Percentiles rank a stretch among this genome's conserved stretches.
phyloP scores from a whole-genome alignment of 176 grass and related monocot species.

The Carex kokanica region DNA sequence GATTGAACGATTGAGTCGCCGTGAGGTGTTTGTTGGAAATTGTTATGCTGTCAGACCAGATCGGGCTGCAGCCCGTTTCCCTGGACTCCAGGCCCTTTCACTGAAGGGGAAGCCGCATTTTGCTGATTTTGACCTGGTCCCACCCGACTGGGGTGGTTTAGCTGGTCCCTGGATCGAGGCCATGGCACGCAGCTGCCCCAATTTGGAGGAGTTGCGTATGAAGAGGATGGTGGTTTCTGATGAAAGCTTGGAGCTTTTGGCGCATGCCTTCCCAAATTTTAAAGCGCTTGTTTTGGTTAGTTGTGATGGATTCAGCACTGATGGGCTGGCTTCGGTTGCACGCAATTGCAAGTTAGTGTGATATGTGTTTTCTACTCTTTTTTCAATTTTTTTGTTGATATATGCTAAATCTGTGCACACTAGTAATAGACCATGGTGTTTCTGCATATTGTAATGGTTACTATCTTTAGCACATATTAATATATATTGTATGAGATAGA shows the following conservation, averaged over 20 bases:
- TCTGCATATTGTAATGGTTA: not conserved
- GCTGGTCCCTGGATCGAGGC: conserved; percentile 55
- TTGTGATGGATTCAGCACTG: conserved; percentile 78
- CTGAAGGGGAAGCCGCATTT: conserved; percentile 80
- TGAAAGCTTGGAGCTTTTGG: conserved; percentile 59
- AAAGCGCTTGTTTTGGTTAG: conserved; percentile 67
- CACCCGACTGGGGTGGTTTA: conserved; percentile 42
- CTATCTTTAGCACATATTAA: not conserved
- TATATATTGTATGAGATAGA: not conserved
- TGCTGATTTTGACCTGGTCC: conserved; percentile 54
- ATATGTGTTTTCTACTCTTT: too few relatives aligned
- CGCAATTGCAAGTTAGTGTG: conserved; percentile 62
- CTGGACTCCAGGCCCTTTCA: conserved; percentile 36
- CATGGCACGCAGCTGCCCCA: conserved; percentile 32
- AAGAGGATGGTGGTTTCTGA: conserved; percentile 79
- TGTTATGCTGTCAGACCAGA: conserved; percentile 60
- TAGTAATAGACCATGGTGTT: not conserved
- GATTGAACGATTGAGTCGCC: conserved; percentile 46
- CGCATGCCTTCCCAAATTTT: conserved; percentile 66
- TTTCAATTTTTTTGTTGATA: not conserved
- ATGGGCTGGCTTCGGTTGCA: conserved; percentile 58
- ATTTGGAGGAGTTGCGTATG: conserved; percentile 54
- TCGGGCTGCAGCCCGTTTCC: conserved; percentile 43
- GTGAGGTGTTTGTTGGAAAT: conserved; percentile 51
- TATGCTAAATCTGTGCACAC: not conserved